Conservation (phyloP, 768 basidiomycete species). For the Hericium alpestre region DNA sequence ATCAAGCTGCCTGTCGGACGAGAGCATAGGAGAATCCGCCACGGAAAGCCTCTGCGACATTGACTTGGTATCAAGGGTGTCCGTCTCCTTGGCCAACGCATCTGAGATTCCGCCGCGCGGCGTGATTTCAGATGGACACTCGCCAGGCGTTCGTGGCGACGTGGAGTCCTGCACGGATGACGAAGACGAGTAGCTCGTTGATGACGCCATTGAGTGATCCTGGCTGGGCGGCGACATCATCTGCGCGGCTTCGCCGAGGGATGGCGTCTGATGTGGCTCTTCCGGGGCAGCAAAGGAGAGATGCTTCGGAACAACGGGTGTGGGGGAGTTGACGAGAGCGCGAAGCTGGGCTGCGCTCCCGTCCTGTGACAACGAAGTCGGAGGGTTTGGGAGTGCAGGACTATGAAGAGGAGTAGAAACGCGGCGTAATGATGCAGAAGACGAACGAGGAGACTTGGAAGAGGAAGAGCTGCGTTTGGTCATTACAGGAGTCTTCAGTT, state of each 20-base stretch:
- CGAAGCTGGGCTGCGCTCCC: constrained; percentile 4
- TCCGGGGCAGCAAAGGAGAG: neutral
- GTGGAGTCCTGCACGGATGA: constrained; percentile 19
- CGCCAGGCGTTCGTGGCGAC: constrained; percentile 16
- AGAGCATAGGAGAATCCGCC: constrained; percentile 1
- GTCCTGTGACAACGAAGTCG: neutral
- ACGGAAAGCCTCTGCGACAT: neutral
- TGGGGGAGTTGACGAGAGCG: neutral
- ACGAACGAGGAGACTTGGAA: constrained; percentile 20
- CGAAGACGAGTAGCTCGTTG: constrained; percentile 20
- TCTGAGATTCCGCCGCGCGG: neutral
- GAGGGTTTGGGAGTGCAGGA: constrained; percentile 4
- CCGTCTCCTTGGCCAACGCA: neutral
- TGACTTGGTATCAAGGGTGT: neutral
- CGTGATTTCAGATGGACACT: constrained; percentile 3
- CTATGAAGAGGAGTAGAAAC: constrained; percentile 16
- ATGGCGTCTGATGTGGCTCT: neutral
- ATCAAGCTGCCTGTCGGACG: neutral
- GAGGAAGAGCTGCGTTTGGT: constrained; percentile 48
- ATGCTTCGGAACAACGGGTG: constrained; percentile 1
- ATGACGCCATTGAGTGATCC: constrained; percentile 5
- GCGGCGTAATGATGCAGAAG: constrained; percentile 13
- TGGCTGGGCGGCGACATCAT: constrained; percentile 7
- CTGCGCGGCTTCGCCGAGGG: neutral
- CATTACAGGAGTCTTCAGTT: constrained; percentile 73